A percentile compares a stretch with the other conserved stretches of the same genome.
phyloP scores from a whole-genome alignment of 148 eudicot genomes.

The Diospyros kaki region DNA sequence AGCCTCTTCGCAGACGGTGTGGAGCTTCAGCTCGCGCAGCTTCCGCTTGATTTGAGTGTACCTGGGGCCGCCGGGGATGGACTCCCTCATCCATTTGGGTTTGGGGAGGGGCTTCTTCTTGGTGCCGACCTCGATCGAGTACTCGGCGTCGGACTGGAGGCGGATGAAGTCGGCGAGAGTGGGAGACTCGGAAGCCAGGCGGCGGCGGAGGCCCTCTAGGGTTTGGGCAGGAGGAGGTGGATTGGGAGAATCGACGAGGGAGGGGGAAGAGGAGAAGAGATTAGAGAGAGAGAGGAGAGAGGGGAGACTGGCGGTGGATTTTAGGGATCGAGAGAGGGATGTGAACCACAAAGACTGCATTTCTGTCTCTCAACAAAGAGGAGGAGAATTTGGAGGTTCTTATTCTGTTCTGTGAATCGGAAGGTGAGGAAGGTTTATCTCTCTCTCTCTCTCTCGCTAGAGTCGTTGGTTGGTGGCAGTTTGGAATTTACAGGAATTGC shows the following conservation, averaged over 20 bases:
- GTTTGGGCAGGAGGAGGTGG: slow-evolving; percentile 30
- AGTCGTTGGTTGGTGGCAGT: too few species aligned
- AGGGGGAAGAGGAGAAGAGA: slow-evolving; percentile 20
- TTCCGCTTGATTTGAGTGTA: slow-evolving; percentile 86
- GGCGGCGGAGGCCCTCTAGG: slow-evolving; percentile 75
- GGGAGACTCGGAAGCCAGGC: slow-evolving; percentile 71
- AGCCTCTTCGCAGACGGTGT: slow-evolving; percentile 97
- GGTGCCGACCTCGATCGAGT: slow-evolving; percentile 90
- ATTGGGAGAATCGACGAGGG: slow-evolving; percentile 19
- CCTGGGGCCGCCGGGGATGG: slow-evolving; percentile 84
- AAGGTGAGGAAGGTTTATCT: too few species aligned
- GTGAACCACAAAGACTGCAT: slow-evolving; percentile 20
- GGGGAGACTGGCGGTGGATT: slow-evolving; percentile 19
- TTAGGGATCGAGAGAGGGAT: slow-evolving; percentile 21
- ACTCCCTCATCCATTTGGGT: slow-evolving; percentile 93
- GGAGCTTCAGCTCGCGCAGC: slow-evolving; percentile 74
- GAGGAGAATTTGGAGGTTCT: too few species aligned
- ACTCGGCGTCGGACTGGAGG: slow-evolving; percentile 32
- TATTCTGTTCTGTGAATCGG: too few species aligned
- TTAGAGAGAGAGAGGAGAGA: slow-evolving; percentile 21
- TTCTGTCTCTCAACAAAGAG: neutral
- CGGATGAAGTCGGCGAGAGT: slow-evolving; percentile 44
- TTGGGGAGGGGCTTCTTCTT: slow-evolving; percentile 90
- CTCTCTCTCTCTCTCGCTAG: too few species aligned
- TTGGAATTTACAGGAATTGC: too few species aligned